Conservation (phyloP, 106 monocot species). For the Dioscorea alata region DNA sequence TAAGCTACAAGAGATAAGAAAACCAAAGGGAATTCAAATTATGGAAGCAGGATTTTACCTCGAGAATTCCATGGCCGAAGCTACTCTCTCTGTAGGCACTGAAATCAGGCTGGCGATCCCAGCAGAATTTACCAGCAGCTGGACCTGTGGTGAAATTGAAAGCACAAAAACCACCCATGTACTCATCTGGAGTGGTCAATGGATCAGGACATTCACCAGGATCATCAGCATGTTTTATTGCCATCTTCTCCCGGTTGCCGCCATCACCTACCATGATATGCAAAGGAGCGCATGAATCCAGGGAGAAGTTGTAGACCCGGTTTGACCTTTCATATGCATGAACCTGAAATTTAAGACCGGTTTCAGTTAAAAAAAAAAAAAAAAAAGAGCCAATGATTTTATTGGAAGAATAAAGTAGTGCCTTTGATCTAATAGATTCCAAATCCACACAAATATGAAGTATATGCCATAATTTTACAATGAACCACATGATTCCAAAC, state of each 20-base stretch:
- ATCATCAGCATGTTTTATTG: constrained; percentile 64
- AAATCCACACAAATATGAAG: too few species aligned
- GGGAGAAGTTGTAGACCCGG: constrained; percentile 66
- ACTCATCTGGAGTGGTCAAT: constrained; percentile 32
- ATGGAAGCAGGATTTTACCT: constrained; percentile 33
- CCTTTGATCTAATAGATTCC: neutral
- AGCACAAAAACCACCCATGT: constrained; percentile 59
- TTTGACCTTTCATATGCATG: constrained; percentile 97
- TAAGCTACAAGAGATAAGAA: neutral
- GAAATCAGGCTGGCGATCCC: constrained; percentile 57
- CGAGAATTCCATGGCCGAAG: constrained; percentile 80
- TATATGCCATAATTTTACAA: too few species aligned
- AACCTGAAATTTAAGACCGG: constrained; percentile 35
- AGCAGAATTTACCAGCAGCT: constrained; percentile 50
- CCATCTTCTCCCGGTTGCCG: constrained; percentile 89
- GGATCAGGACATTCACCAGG: constrained; percentile 71
- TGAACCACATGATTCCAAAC: too few species aligned
- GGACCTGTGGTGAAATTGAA: constrained; percentile 74
- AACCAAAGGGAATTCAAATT: neutral
- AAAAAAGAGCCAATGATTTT: neutral
- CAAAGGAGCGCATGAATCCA: constrained; percentile 79
- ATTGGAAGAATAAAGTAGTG: neutral
- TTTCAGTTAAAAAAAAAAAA: neutral
- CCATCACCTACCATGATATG: constrained; percentile 87
- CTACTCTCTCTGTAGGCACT: constrained; percentile 66